Evolutionary conservation across 208 protist genomes (phyloP).

Genomic region (Trypanosoma rangeli): DNA sequence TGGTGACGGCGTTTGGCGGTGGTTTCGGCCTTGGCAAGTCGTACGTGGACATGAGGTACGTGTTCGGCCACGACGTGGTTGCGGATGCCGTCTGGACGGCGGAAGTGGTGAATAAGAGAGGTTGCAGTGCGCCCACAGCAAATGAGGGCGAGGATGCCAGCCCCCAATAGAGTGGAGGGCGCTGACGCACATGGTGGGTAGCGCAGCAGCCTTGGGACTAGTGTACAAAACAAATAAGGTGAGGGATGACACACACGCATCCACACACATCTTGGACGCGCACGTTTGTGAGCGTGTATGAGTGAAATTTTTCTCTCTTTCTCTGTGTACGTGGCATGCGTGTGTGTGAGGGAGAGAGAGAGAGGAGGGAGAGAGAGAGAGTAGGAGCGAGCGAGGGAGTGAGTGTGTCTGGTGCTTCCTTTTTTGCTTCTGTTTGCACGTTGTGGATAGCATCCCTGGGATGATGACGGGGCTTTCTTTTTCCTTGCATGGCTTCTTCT

Average conservation of each 20-base stretch:
- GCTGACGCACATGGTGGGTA: background rate
- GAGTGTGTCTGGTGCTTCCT: background rate
- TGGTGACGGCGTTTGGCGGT: slow-evolving; percentile 61
- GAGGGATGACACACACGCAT: background rate
- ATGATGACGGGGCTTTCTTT: background rate
- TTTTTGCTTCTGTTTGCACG: no score
- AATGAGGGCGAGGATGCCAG: background rate
- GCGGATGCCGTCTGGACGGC: slow-evolving; percentile 70
- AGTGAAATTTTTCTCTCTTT: no score
- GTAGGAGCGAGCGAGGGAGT: background rate
- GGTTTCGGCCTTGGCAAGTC: slow-evolving; percentile 83
- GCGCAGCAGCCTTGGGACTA: background rate
- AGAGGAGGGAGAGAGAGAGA: slow-evolving; percentile 9
- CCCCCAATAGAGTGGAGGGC: background rate
- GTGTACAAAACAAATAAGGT: background rate
- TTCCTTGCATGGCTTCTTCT: background rate
- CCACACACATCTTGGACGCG: background rate
- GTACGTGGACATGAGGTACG: slow-evolving; percentile 84
- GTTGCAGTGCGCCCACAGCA: background rate
- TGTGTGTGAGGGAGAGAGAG: background rate
- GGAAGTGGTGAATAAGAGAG: slow-evolving; percentile 36
- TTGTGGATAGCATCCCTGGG: background rate
- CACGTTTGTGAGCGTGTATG: no score
- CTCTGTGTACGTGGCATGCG: background rate
- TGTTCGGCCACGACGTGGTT: slow-evolving; percentile 79